These are phyloP conservation scores for Linum tenue DNA, from an alignment of 345 rosid genomes.

Conservation along the genomic window DNA sequence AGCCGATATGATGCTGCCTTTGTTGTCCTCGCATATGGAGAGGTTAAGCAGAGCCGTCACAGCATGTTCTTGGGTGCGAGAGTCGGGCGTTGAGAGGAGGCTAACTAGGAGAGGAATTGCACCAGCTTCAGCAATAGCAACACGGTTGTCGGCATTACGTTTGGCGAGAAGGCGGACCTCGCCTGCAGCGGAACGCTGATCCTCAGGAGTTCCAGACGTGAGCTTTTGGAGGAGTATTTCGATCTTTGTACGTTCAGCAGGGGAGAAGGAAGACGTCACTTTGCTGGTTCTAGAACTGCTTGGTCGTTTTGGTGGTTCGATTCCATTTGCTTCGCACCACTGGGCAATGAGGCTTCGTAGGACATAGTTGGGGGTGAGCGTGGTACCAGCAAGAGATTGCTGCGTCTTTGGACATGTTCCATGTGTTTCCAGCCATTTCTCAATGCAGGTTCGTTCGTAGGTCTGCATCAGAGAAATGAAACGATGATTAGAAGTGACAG, in stretches of 20 bases:
- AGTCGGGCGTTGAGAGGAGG: conserved; percentile 76
- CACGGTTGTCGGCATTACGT: conserved; percentile 90
- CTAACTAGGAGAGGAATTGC: conserved; percentile 85
- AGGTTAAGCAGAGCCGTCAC: conserved; percentile 95
- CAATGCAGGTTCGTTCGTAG: conserved; percentile 85
- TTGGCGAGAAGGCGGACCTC: conserved; percentile 97
- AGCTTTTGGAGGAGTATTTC: conserved; percentile 76
- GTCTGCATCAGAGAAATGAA: conserved; percentile 39
- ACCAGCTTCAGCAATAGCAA: conserved; percentile 98
- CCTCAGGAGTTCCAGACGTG: conserved; percentile 60
- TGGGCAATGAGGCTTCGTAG: conserved; percentile 95
- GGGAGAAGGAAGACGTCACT: conserved; percentile 48
- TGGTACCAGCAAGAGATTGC: conserved; percentile 53
- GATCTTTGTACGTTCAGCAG: conserved; percentile 64
- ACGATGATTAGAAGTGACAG: background rate
- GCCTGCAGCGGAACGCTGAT: conserved; percentile 75
- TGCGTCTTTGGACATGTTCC: conserved; percentile 95
- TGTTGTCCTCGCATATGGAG: conserved; percentile 90
- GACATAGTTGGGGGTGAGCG: conserved; percentile 79
- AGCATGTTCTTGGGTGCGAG: conserved; percentile 88
- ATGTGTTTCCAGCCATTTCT: conserved; percentile 87
- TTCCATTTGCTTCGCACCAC: conserved; percentile 89
- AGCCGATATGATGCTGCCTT: conserved; percentile 72
- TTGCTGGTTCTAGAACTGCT: conserved; percentile 57
- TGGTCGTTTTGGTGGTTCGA: conserved; percentile 81